phyloP scores from a whole-genome alignment of 2,329 filamentous ascomycete genomes.

The Phaeosphaeriaceae sp. region DNA sequence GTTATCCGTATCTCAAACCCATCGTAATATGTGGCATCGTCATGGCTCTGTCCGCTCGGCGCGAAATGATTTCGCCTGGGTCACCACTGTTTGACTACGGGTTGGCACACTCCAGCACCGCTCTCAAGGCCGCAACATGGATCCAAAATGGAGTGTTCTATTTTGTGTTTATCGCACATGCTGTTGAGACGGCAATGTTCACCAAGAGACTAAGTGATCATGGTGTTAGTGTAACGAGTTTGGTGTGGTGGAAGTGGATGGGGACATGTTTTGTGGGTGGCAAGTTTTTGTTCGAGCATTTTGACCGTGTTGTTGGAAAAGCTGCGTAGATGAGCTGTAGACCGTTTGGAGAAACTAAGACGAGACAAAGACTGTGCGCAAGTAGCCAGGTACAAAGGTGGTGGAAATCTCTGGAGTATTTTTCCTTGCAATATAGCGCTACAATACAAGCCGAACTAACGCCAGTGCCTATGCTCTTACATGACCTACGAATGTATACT shows the following conservation, averaged over 20 bases:
- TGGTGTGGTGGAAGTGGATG: conserved; percentile 32
- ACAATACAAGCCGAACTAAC: background rate
- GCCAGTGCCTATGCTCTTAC: conserved; percentile 8
- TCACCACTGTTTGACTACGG: conserved; percentile 25
- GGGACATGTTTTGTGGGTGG: conserved; percentile 33
- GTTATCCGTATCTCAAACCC: conserved; percentile 20
- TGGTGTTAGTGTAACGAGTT: conserved; percentile 21
- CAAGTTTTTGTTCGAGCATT: conserved; percentile 29
- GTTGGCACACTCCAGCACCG: conserved; percentile 12
- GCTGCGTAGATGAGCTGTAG: background rate
- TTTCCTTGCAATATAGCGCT: conserved; percentile 2
- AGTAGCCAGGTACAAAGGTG: too few relatives aligned
- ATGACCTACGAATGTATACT: conserved; percentile 3
- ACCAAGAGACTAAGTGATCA: conserved; percentile 19
- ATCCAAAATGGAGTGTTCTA: conserved; percentile 30
- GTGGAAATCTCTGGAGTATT: too few relatives aligned
- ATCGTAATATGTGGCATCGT: conserved; percentile 30
- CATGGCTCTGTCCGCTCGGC: conserved; percentile 29
- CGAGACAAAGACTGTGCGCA: too few relatives aligned
- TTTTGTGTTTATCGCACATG: conserved; percentile 31
- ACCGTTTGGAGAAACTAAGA: too few relatives aligned
- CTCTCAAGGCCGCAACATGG: conserved; percentile 23
- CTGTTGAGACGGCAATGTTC: conserved; percentile 28
- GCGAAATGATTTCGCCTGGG: conserved; percentile 24
- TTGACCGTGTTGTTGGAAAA: conserved; percentile 23